These are phyloP conservation scores for Populus alba DNA, from an alignment of 345 rosid species.

Conservation along the genomic window DNA sequence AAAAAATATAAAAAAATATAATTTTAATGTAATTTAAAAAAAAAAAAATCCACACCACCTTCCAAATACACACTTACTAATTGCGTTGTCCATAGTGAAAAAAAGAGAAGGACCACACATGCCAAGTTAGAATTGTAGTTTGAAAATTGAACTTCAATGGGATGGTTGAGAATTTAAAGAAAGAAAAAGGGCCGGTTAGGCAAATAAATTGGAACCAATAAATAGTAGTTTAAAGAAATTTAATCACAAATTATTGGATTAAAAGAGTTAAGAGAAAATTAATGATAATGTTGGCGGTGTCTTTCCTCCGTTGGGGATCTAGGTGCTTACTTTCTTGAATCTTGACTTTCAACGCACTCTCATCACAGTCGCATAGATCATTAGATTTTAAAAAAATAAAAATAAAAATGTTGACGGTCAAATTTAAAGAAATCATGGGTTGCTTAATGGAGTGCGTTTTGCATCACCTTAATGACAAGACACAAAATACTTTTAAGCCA, in stretches of 20 bases:
- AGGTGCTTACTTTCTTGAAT: background rate
- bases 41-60: no score
- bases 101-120: no score
- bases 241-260: background rate
- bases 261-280: background rate
- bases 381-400: background rate
- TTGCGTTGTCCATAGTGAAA: no score
- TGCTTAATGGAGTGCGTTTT: conserved; percentile 10
- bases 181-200: background rate
- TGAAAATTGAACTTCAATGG: background rate
- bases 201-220: background rate
- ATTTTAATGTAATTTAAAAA: no score
- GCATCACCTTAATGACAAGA: conserved; percentile 3
- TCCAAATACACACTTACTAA: no score
- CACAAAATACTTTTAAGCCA: conserved; percentile 26
- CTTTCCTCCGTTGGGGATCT: no score
- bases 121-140: background rate
- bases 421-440: background rate
- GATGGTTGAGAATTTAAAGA: background rate
- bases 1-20: no score
- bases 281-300: background rate
- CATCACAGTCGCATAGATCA: background rate
- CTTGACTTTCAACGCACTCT: background rate
- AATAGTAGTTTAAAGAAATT: no score
- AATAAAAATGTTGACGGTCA: background rate